phyloP scores from a whole-genome alignment of 2,329 filamentous ascomycete species.

The Aspergillus sp. region DNA sequence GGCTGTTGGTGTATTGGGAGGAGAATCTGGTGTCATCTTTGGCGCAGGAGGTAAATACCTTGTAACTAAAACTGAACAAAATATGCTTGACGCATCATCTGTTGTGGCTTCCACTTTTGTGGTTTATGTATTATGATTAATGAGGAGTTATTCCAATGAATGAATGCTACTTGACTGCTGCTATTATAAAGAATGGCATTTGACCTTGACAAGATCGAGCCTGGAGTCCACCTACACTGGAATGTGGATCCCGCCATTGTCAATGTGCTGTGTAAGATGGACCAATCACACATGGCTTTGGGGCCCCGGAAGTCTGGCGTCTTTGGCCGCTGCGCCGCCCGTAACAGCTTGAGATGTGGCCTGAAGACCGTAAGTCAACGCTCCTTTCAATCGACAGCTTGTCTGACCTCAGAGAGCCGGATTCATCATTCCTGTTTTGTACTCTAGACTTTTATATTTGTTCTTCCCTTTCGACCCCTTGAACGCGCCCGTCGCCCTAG shows the following conservation, averaged over 20 bases:
- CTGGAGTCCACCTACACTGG: too few species aligned
- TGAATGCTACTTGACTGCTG: too few species aligned
- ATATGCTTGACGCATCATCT: conserved; percentile 10
- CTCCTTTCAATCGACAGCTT: background rate
- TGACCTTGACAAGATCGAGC: too few species aligned
- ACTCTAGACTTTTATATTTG: background rate
- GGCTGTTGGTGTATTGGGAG: conserved; percentile 10
- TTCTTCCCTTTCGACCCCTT: background rate
- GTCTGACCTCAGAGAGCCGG: background rate
- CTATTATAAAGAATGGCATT: too few species aligned
- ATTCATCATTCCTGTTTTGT: background rate
- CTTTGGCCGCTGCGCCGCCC: conserved; percentile 32
- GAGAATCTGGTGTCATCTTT: background rate
- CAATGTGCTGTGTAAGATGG: background rate
- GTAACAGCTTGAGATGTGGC: conserved; percentile 35
- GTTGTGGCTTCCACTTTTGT: background rate
- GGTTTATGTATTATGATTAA: conserved; percentile 1
- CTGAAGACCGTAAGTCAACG: conserved; percentile 17
- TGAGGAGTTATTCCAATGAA: background rate
- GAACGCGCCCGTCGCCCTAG: background rate
- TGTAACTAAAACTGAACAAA: conserved; percentile 2
- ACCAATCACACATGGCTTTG: conserved; percentile 8
- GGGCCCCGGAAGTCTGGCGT: conserved; percentile 26
- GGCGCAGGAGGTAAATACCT: conserved; percentile 4
- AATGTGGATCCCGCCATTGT: too few species aligned